Evolutionary conservation across 352 stramenopile genomes (phyloP), one percentile per base, ranked within the genome.

Genomic region (Aphanomyces astaci): DNA sequence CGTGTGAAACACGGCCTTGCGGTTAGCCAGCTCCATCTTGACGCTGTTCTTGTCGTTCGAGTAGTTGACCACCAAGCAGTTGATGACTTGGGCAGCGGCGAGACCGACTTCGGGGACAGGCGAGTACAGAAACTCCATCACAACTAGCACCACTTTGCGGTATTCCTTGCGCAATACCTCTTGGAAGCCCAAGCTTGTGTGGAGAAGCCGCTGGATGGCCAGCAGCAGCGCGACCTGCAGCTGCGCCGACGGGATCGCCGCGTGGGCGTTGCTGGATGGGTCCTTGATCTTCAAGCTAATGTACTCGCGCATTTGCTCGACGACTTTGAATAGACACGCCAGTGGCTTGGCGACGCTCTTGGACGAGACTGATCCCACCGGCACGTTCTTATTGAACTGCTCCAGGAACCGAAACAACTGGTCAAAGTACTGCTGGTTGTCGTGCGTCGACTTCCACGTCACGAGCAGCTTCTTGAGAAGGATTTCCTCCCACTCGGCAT

Each of bases 11-110:
- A 93, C 83, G 28, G 84, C 79, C 39, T 84, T 82, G 22, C 86
- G 84, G 66, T 95, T 95, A 45, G 85, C 80, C 11, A 82, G 87
- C 66, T 95, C 86, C 1, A 85, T 90, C 67, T 92, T 95, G 64
- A 93, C 79, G 3, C 15, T 46, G 49, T 84, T 95, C 33, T 81
- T 76, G 24, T 85, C 90, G 66, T 90, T 83, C n/a, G 86, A 92
- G 73, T 93, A 95, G 71, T 95, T 95, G 66, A 95, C 81, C 48
- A 92, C 84, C 86, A 95, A 93, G 64, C 90, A 92, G 76, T 93
- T 92, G 72, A 95, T 81, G 56, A 92, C 86, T 33, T 80, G 83
- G 4, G 86, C 81, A 3, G 86, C 84, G 25, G 86, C 84, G 68
- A 95, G 90, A 57, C 82, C 90, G 22, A 95, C 86, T 66, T 95